Evolutionary conservation across 768 basidiomycete genomes (phyloP).

Genomic region (Filobasidium wieringae): DNA sequence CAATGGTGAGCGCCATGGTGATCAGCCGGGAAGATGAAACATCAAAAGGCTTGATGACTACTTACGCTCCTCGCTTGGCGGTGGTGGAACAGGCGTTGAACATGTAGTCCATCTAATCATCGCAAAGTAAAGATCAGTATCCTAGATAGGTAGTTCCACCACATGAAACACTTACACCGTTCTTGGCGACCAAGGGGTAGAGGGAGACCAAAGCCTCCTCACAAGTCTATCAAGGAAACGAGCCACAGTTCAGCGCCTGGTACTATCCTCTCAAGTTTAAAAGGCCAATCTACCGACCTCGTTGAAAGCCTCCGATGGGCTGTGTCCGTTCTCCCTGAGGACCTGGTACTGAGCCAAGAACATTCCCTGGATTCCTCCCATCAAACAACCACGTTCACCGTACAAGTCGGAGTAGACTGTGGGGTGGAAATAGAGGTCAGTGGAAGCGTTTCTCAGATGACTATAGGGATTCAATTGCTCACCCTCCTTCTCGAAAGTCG

Average conservation of each 20-base stretch:
- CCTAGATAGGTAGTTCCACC: background rate
- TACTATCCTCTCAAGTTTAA: background rate
- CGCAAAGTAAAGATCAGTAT: constrained; percentile 28
- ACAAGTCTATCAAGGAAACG: too few relatives aligned
- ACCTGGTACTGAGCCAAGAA: constrained; percentile 88
- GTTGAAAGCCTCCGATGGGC: constrained; percentile 94
- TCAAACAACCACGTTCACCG: constrained; percentile 98
- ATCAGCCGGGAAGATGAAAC: background rate
- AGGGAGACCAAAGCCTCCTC: too few relatives aligned
- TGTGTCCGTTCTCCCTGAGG: constrained; percentile 51
- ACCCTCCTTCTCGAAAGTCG: constrained; percentile 91
- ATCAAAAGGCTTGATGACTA: background rate
- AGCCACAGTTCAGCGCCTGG: too few relatives aligned
- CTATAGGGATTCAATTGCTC: too few relatives aligned
- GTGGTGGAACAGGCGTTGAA: constrained; percentile 98
- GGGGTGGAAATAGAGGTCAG: background rate
- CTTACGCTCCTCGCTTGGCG: constrained; percentile 78
- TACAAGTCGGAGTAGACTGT: constrained; percentile 91
- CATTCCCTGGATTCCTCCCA: constrained; percentile 97
- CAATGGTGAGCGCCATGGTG: too few relatives aligned
- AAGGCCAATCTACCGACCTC: constrained; percentile 99
- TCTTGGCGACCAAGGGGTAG: constrained; percentile 88
- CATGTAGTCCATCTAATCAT: constrained; percentile 99
- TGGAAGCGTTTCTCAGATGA: too few relatives aligned
- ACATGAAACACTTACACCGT: constrained; percentile 47